Conservation (phyloP, 164 flowering plant genomes). For the Macadamia integrifolia region DNA sequence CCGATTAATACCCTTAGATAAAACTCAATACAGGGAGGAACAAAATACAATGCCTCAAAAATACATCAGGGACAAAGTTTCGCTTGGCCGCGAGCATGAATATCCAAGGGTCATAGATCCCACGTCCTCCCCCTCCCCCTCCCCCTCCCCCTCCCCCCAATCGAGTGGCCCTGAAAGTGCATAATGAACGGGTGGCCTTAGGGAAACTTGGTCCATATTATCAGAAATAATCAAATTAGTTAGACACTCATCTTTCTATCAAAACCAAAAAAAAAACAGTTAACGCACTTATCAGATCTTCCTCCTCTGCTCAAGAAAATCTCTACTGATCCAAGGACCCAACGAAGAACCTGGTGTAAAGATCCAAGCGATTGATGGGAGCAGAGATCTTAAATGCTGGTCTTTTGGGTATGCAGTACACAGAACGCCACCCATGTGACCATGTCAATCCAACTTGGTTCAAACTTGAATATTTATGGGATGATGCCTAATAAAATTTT, state of each 20-base stretch:
- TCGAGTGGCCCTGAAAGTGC: no score
- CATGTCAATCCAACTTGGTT: constrained; percentile 77
- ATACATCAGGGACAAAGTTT: no score
- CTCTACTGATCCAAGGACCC: constrained; percentile 84
- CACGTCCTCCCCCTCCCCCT: no score
- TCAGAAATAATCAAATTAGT: no score
- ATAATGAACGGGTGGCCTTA: no score
- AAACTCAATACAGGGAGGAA: no score
- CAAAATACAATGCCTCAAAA: no score
- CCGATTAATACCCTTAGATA: no score
- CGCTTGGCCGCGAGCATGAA: no score
- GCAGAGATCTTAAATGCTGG: constrained; percentile 79
- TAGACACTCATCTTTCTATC: constrained; percentile 34
- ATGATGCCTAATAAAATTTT: neutral
- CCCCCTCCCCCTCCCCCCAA: no score
- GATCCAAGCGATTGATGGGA: constrained; percentile 71
- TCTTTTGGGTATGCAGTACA: constrained; percentile 71
- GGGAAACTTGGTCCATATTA: no score
- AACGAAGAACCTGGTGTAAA: constrained; percentile 74
- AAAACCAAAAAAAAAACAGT: constrained; percentile 75
- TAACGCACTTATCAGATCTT: constrained; percentile 9
- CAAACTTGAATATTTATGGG: neutral
- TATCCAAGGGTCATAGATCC: no score
- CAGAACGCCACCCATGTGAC: constrained; percentile 84
- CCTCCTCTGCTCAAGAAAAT: constrained; percentile 44